These are phyloP conservation scores for Dryadomyces quercivorus DNA, from an alignment of 2,329 filamentous ascomycete genomes.

Conservation along the genomic window DNA sequence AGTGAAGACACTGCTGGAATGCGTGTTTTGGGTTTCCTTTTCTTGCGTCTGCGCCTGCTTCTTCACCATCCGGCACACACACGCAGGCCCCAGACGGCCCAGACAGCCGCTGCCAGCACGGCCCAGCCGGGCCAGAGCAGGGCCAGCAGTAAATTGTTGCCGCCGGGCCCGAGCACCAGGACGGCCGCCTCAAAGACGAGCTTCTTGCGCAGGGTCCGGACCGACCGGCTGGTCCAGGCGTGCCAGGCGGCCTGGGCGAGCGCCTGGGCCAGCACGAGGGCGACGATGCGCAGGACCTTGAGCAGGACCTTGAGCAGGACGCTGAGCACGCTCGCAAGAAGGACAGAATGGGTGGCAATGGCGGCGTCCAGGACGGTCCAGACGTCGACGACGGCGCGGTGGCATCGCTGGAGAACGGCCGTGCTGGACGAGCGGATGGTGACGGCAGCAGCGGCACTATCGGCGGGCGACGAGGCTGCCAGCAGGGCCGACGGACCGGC, in stretches of 20 bases:
- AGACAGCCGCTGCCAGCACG: conserved; percentile 26
- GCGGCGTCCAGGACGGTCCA: background rate
- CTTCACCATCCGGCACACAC: conserved; percentile 20
- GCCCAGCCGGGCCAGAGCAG: conserved; percentile 48
- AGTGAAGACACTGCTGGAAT: conserved; percentile 14
- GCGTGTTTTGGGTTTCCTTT: conserved; percentile 1
- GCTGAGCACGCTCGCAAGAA: no score
- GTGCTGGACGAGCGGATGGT: background rate
- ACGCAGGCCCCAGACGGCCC: conserved; percentile 21
- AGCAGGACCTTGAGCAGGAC: background rate
- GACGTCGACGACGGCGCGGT: background rate
- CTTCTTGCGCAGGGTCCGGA: conserved; percentile 10
- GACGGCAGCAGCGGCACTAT: background rate
- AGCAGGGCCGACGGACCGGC: background rate
- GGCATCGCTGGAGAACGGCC: conserved; percentile 1
- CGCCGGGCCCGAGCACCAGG: conserved; percentile 36
- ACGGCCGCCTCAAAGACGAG: conserved; percentile 35
- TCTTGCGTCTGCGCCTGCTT: background rate
- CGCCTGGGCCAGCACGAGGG: background rate
- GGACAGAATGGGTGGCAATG: no score
- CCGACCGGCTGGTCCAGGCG: conserved; percentile 3
- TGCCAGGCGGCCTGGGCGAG: background rate
- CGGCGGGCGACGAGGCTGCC: background rate
- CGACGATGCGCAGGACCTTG: background rate
- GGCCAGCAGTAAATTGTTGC: conserved; percentile 34